Evolutionary conservation across 163 green algal genomes (phyloP).

Genomic region (Prototheca wickerhamii): DNA sequence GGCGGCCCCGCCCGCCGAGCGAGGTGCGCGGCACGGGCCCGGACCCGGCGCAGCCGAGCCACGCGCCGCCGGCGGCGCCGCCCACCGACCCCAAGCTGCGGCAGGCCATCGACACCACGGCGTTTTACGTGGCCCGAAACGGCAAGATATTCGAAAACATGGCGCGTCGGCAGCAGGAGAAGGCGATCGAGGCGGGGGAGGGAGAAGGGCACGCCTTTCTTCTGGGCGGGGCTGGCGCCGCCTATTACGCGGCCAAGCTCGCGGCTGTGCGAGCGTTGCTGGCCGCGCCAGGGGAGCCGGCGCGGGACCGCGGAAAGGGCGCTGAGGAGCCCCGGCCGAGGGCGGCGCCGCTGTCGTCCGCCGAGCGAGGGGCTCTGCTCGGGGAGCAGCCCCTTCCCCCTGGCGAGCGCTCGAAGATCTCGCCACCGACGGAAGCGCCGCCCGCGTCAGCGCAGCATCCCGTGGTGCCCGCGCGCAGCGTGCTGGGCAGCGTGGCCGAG

Average conservation of each 20-base stretch:
- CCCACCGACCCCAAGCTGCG: constrained; percentile 43
- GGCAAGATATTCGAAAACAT: constrained; percentile 48
- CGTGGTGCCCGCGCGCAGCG: constrained; percentile 13
- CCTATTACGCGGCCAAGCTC: constrained; percentile 66
- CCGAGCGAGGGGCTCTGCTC: too few species aligned
- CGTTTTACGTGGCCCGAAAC: constrained; percentile 63
- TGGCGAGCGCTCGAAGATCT: too few species aligned
- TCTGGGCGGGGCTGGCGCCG: constrained; percentile 45
- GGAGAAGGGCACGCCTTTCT: constrained; percentile 46
- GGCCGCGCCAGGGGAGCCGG: too few species aligned
- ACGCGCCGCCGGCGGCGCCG: constrained; percentile 12
- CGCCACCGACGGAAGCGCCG: too few species aligned
- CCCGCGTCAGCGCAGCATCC: constrained; percentile 5
- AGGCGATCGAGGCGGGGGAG: constrained; percentile 4
- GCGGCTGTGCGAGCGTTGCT: constrained; percentile 4
- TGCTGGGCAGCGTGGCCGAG: constrained; percentile 36
- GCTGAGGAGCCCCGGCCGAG: too few species aligned
- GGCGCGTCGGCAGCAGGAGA: constrained; percentile 12
- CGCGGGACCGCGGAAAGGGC: too few species aligned
- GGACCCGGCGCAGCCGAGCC: background rate
- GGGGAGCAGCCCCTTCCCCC: too few species aligned
- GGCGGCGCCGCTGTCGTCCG: too few species aligned
- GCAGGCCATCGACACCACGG: constrained; percentile 63
- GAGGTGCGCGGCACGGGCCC: too few species aligned
- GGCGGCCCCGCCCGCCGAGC: too few species aligned